phyloP scores from a whole-genome alignment of 2,329 filamentous ascomycete genomes.

The Chaetomium olivaceum region DNA sequence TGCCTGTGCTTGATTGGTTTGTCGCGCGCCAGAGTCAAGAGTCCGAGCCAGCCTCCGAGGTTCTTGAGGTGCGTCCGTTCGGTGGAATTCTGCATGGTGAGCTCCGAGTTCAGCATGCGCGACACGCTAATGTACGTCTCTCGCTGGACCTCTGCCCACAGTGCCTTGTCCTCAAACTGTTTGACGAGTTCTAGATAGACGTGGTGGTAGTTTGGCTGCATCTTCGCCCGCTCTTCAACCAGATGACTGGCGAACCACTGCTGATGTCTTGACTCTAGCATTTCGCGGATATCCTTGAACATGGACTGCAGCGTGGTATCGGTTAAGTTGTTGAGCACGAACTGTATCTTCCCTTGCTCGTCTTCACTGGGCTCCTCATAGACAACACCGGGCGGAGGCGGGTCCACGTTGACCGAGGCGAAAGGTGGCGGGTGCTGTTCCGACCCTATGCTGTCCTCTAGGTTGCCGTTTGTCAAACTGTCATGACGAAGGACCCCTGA shows the following conservation, averaged over 20 bases:
- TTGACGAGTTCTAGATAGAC: conserved; percentile 89
- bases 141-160: conserved; percentile 87
- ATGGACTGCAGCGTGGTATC: conserved; percentile 84
- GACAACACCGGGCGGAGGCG: conserved; percentile 59
- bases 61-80: conserved; percentile 92
- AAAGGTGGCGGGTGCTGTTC: conserved; percentile 73
- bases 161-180: conserved; percentile 72
- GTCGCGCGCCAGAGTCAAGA: conserved; percentile 87
- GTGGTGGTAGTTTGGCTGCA: conserved; percentile 94
- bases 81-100: conserved; percentile 77
- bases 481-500: conserved; percentile 44
- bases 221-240: conserved; percentile 92
- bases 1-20: conserved; percentile 96
- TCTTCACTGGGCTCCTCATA: conserved; percentile 85
- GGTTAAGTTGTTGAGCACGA: conserved; percentile 95
- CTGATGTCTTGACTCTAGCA: conserved; percentile 77
- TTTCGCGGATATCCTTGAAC: conserved; percentile 75
- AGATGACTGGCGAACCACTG: conserved; percentile 97
- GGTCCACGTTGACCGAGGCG: conserved; percentile 73
- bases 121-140: conserved; percentile 89
- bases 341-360: conserved; percentile 88
- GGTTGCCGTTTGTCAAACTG: conserved; percentile 66
- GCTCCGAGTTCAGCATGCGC: conserved; percentile 86
- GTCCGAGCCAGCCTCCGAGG: conserved; percentile 88
- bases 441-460: conserved; percentile 59